Percentiles rank a stretch among this genome's conserved stretches.
Evolutionary conservation across 1,139 yeast genomes (phyloP).

Genomic region (Cylindricascospora bacillispora): DNA sequence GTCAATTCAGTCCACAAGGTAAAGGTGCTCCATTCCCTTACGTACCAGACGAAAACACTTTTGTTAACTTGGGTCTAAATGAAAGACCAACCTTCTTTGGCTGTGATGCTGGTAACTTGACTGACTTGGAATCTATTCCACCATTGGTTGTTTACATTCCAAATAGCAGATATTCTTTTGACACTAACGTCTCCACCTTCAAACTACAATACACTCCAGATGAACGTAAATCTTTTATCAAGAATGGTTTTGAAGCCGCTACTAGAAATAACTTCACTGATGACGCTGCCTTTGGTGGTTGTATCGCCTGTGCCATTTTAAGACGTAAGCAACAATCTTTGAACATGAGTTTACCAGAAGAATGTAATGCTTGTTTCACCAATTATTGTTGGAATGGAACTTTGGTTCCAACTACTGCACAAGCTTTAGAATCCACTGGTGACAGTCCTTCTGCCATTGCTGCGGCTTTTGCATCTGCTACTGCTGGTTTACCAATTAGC

Average conservation of each 20-base stretch:
- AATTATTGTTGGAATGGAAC: constrained; percentile 74
- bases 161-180: constrained; percentile 54
- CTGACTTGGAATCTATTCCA: constrained; percentile 39
- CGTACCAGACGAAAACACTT: constrained; percentile 60
- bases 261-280: constrained; percentile 60
- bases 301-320: constrained; percentile 79
- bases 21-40: constrained; percentile 63
- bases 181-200: constrained; percentile 60
- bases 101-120: constrained; percentile 55
- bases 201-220: constrained; percentile 45
- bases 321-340: constrained; percentile 69
- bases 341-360: constrained; percentile 47
- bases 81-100: constrained; percentile 74
- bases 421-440: constrained; percentile 1
- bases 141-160: constrained; percentile 72
- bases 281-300: constrained; percentile 60
- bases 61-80: constrained; percentile 40
- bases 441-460: constrained; percentile 1
- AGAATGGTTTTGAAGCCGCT: constrained; percentile 68
- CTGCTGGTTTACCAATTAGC: constrained; percentile 2
- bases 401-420: constrained; percentile 3
- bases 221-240: constrained; percentile 47
- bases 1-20: constrained; percentile 53
- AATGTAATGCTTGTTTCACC: constrained; percentile 58
- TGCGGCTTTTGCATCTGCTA: constrained; percentile 2